Conservation (phyloP, 2,329 filamentous ascomycete species). For the Colletotrichum paranaense region DNA sequence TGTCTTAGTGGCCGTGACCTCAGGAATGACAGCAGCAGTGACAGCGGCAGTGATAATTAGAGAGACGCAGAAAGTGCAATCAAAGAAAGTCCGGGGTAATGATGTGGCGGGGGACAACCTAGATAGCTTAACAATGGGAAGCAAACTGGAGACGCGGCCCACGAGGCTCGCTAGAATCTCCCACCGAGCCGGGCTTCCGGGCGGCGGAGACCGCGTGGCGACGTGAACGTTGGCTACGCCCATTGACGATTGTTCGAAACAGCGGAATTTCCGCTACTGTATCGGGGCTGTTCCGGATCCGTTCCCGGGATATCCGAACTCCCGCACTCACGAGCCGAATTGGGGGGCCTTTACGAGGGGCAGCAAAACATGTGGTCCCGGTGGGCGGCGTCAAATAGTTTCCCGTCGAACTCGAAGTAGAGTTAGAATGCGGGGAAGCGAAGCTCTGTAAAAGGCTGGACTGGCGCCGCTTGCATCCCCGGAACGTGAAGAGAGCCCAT, state of each 20-base stretch:
- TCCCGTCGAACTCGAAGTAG: neutral
- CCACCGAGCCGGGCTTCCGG: conserved; percentile 16
- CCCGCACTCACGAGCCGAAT: conserved; percentile 6
- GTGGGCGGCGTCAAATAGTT: neutral
- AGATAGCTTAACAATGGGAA: conserved; percentile 15
- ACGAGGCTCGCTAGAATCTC: conserved; percentile 1
- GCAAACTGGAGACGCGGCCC: neutral
- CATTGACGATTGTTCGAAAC: neutral
- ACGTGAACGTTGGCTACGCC: neutral
- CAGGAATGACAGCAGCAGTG: neutral
- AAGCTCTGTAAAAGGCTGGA: conserved; percentile 26
- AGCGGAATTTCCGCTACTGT: neutral
- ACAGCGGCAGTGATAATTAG: neutral
- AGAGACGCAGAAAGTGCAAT: neutral
- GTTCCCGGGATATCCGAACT: neutral
- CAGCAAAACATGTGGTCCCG: conserved; percentile 11
- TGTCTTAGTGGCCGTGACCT: neutral
- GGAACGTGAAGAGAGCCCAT: no score
- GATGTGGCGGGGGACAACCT: conserved; percentile 14
- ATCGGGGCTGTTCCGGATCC: neutral
- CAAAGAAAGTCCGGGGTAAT: conserved; percentile 13
- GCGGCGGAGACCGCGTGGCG: conserved; percentile 12
- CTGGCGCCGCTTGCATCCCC: neutral
- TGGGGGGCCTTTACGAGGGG: neutral
- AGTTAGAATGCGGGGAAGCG: conserved; percentile 11